Percentiles rank a stretch among this genome's conserved stretches.
Conservation (phyloP, 2,329 filamentous ascomycete genomes). For the Dactylellina drechsleri region DNA sequence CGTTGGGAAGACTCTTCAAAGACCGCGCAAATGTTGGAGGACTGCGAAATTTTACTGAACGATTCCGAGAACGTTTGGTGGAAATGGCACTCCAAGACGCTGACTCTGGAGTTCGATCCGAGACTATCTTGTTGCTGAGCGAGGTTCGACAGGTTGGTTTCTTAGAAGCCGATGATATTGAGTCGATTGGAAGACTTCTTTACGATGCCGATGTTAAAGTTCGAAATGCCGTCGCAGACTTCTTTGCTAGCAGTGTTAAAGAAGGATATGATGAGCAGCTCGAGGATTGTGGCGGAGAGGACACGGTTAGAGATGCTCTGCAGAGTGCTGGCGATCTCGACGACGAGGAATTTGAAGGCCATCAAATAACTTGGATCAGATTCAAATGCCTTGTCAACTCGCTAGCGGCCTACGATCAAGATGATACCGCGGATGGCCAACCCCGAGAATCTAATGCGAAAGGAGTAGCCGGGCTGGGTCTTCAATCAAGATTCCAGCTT, state of each 20-base stretch:
- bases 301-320: constrained; percentile 78
- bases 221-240: constrained; percentile 86
- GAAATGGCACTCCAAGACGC: constrained; percentile 91
- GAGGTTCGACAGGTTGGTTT: constrained; percentile 83
- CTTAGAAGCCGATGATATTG: constrained; percentile 90
- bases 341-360: constrained; percentile 75
- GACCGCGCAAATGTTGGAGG: constrained; percentile 79
- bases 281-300: constrained; percentile 84
- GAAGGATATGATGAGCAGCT: constrained; percentile 82
- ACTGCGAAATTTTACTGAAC: constrained; percentile 89
- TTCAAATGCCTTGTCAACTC: constrained; percentile 90
- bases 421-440: constrained; percentile 60
- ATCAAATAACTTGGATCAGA: constrained; percentile 85
- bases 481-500: constrained; percentile 50
- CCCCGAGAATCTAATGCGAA: constrained; percentile 60
- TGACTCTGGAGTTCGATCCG: constrained; percentile 80
- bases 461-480: constrained; percentile 57
- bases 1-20: constrained; percentile 81
- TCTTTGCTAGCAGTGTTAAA: constrained; percentile 87
- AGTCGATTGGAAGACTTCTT: constrained; percentile 84
- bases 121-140: constrained; percentile 83
- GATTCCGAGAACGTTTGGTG: constrained; percentile 84
- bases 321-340: constrained; percentile 74
- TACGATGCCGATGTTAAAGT: constrained; percentile 87
- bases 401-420: constrained; percentile 80